phyloP scores from a whole-genome alignment of 2,329 filamentous ascomycete genomes.

The Monascus ruber region DNA sequence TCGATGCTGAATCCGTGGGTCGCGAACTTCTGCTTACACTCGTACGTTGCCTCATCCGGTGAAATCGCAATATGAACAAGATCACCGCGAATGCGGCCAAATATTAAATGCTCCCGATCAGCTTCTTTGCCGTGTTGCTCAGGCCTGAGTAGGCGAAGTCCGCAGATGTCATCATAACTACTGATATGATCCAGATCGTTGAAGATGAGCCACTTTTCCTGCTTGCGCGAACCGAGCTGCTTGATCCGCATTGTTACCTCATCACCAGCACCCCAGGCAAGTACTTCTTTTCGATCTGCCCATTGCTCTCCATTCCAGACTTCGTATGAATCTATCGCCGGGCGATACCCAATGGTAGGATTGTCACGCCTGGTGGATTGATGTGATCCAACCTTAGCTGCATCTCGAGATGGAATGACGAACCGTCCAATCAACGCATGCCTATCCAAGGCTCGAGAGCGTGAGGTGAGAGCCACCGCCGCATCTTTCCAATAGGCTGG shows the following conservation, averaged over 20 bases:
- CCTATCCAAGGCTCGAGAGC: constrained; percentile 47
- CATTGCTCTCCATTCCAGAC: constrained; percentile 36
- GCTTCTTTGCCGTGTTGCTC: constrained; percentile 22
- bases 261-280: constrained; percentile 51
- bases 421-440: constrained; percentile 45
- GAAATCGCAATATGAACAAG: constrained; percentile 31
- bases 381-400: constrained; percentile 25
- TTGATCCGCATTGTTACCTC: constrained; percentile 42
- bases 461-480: constrained; percentile 44
- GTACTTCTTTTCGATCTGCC: constrained; percentile 42
- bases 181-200: constrained; percentile 40
- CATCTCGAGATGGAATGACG: constrained; percentile 35
- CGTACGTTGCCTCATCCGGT: constrained; percentile 15
- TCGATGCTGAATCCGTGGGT: constrained; percentile 36
- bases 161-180: constrained; percentile 49
- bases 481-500: constrained; percentile 38
- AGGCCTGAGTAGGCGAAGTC: constrained; percentile 41
- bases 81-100: constrained; percentile 46
- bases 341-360: constrained; percentile 45
- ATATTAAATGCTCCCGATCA: constrained; percentile 38
- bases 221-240: constrained; percentile 25
- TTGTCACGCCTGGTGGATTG: constrained; percentile 35
- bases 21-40: constrained; percentile 29
- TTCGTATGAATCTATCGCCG: constrained; percentile 48
- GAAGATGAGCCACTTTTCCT: constrained; percentile 41